These are phyloP conservation scores for Nepenthes alata DNA, from an alignment of 179 eudicot genomes.

Conservation along the genomic window DNA sequence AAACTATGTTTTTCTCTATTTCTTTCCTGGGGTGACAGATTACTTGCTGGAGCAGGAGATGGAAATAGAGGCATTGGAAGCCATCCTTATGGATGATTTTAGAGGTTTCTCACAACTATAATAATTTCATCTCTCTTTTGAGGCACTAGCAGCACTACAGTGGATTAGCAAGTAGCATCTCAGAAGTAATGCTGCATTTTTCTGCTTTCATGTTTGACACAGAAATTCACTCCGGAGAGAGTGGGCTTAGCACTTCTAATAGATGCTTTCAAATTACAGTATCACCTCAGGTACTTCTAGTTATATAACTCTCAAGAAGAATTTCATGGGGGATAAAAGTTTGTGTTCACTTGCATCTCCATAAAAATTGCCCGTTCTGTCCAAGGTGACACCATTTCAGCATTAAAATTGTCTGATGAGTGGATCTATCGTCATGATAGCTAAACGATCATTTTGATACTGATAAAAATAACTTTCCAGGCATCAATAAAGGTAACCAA, in stretches of 20 bases:
- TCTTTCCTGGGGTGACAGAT: constrained; percentile 22
- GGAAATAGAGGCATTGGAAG: constrained; percentile 86
- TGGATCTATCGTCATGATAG: no score
- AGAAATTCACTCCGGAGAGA: constrained; percentile 86
- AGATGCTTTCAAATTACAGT: constrained; percentile 67
- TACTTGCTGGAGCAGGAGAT: constrained; percentile 82
- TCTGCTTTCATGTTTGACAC: constrained; percentile 16
- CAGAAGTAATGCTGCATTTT: neutral
- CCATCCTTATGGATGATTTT: constrained; percentile 80
- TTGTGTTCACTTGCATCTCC: no score
- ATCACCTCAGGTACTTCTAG: constrained; percentile 49
- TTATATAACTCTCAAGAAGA: neutral
- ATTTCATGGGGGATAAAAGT: no score
- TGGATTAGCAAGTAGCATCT: neutral
- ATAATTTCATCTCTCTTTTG: neutral
- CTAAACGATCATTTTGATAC: no score
- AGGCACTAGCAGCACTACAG: neutral
- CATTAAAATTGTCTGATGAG: no score
- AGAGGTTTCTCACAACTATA: constrained; percentile 35
- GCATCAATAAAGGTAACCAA: no score
- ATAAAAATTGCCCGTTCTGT: no score
- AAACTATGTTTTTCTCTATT: neutral
- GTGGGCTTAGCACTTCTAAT: constrained; percentile 82
- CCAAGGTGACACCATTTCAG: no score
- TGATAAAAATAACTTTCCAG: no score